Base-by-base conservation (phyloP, 2,329 filamentous ascomycete genomes). In the Cadophora gregata region DNA sequence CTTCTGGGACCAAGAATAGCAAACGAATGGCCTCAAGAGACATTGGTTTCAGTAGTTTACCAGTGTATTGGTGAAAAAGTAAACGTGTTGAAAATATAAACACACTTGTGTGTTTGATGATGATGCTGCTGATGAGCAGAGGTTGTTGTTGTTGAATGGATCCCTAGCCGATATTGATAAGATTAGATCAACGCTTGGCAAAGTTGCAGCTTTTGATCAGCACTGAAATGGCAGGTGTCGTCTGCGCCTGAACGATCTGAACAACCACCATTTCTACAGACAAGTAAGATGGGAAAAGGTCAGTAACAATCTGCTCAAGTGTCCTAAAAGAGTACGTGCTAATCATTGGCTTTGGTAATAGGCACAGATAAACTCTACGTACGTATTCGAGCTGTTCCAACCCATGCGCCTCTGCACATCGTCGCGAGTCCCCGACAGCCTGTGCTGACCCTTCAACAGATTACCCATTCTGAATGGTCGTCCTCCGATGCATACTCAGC, bases 391-490 rank as follows among this genome's bases (percentile, higher is more conserved):
- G 21, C 14, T 12, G 42, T 58, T 29, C 31, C 10, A 38, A 56
- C 31, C 16, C 25, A 48, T 29, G 42, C 25, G 31, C 45, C 21
- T 48, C 14, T 48, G 24, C 38, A 4, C 12, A 16, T 53, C 29
- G 12, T 19, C 50, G 48, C 38, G 51, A 38, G 7, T 21, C n/a
- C 21, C 33, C 1, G 33, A 9, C 24, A 27, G 16, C 31, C 36
- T 27, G 50, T 38, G n/a, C 62, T 66, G 48, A 67, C 51, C 16
- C 42, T 31, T 42, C 24, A 27, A 51, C 84, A 89, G 85, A 99
- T 99, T 76, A 99, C 96, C 64, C 96, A 99, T 81, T 96, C 93
- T 48, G 96, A 99, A 84, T 99, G 96, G 96, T 90, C 93, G 8
- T 97, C 93, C 6, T 88, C 90, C 58, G 94, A 97, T 79, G 89